phyloP scores from a whole-genome alignment of 2,329 filamentous ascomycete species.

The Gnomoniopsis smithogilvyi region DNA sequence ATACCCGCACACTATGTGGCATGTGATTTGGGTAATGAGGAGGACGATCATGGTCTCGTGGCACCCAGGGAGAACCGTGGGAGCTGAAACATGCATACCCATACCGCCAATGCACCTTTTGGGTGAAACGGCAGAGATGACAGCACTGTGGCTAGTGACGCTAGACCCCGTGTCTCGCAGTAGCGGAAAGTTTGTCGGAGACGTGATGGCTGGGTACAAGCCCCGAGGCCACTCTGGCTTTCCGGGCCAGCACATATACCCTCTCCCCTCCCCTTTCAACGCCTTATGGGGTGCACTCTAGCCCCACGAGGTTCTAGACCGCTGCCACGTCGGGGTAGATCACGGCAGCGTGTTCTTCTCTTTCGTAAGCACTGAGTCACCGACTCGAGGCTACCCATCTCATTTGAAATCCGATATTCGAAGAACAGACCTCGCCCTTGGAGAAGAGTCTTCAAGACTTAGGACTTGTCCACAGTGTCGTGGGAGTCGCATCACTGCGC shows the following conservation, averaged over 20 bases:
- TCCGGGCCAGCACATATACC: not conserved
- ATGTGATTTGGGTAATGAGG: not conserved
- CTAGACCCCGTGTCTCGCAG: not conserved
- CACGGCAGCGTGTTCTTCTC: too few species aligned
- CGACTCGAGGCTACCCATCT: too few species aligned
- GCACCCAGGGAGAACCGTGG: constrained; percentile 2
- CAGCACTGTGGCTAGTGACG: constrained; percentile 6
- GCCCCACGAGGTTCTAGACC: too few species aligned
- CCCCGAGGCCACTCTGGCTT: not conserved
- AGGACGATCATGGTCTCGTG: not conserved
- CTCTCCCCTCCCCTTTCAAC: too few species aligned
- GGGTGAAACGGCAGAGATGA: not conserved
- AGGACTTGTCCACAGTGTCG: not conserved
- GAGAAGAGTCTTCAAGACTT: not conserved
- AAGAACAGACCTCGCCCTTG: too few species aligned
- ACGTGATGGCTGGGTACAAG: not conserved
- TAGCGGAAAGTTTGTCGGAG: not conserved
- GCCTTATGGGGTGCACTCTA: too few species aligned
- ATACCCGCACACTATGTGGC: too few species aligned
- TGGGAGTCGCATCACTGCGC: not conserved
- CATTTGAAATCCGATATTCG: not conserved
- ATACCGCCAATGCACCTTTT: not conserved
- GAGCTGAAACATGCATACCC: constrained; percentile 14
- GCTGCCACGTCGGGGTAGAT: too few species aligned
- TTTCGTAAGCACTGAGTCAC: too few species aligned